These are phyloP conservation scores for Fragilariopsis cylindrus DNA, from an alignment of 108 stramenopile species.

Conservation along the genomic window DNA sequence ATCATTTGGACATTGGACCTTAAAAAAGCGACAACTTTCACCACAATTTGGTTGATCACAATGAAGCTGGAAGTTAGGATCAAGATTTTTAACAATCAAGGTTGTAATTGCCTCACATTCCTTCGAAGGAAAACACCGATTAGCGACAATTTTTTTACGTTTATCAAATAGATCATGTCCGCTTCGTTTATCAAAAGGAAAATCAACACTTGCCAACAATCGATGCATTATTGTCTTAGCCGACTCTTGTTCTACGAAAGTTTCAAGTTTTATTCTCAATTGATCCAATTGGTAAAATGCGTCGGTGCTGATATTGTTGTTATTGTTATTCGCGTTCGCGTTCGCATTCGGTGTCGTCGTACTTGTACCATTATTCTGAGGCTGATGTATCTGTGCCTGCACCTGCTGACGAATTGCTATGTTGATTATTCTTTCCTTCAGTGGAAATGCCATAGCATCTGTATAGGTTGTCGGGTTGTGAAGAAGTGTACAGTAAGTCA, in stretches of 20 bases:
- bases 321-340: neutral
- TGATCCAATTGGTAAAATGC: constrained; percentile 23
- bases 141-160: constrained; percentile 11
- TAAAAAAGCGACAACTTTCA: constrained; percentile 42
- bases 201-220: constrained; percentile 25
- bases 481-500: constrained; percentile 31
- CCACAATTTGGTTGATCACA: constrained; percentile 47
- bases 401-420: constrained; percentile 21
- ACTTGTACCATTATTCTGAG: neutral
- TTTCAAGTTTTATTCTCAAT: constrained; percentile 30
- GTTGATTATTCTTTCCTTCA: constrained; percentile 48
- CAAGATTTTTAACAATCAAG: constrained; percentile 48
- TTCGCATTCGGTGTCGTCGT: too few relatives aligned
- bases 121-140: constrained; percentile 30
- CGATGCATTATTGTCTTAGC: constrained; percentile 16
- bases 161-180: constrained; percentile 20
- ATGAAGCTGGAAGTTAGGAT: constrained; percentile 50
- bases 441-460: constrained; percentile 43
- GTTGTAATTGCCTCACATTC: constrained; percentile 51
- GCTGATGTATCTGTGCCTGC: neutral
- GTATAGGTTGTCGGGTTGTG: constrained; percentile 29
- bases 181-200: constrained; percentile 16
- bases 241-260: constrained; percentile 27
- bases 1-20: constrained; percentile 48
- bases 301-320: neutral